These are phyloP conservation scores for Lentinula guzmanii DNA, from an alignment of 768 basidiomycete species.

Conservation along the genomic window DNA sequence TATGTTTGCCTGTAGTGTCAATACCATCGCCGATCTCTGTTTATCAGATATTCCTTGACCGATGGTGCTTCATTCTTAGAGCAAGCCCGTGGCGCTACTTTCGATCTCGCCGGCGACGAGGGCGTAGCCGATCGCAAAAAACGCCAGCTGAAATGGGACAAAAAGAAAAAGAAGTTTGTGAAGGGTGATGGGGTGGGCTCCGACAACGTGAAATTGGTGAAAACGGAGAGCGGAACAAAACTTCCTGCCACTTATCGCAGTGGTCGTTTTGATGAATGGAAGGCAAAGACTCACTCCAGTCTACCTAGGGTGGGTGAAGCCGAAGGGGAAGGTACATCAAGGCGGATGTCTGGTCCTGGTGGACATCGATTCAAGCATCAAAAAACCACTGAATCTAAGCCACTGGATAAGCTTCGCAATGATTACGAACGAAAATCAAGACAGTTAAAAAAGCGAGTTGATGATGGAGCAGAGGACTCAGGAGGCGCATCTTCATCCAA, in stretches of 20 bases:
- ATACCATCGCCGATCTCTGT: conserved; percentile 1
- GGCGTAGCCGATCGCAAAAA: conserved; percentile 51
- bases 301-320: conserved; percentile 81
- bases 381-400: conserved; percentile 57
- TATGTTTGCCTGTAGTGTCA: conserved; percentile 5
- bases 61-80: conserved; percentile 86
- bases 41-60: conserved; percentile 72
- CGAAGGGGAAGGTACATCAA: conserved; percentile 42
- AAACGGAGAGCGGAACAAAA: conserved; percentile 86
- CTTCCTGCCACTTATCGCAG: conserved; percentile 90
- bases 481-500: conserved; percentile 9
- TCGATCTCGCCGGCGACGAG: conserved; percentile 82
- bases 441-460: conserved; percentile 52
- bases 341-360: conserved; percentile 32
- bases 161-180: conserved; percentile 92
- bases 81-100: conserved; percentile 73
- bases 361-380: conserved; percentile 73
- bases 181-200: conserved; percentile 80
- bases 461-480: conserved; percentile 18
- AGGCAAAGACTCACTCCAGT: conserved; percentile 62
- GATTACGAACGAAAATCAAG: conserved; percentile 73
- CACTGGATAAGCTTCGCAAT: conserved; percentile 65
- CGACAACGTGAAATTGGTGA: conserved; percentile 91
- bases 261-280: conserved; percentile 96
- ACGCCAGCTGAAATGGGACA: conserved; percentile 83